Conservation (phyloP, 495 filamentous ascomycete species). For the Terfezia boudieri region DNA sequence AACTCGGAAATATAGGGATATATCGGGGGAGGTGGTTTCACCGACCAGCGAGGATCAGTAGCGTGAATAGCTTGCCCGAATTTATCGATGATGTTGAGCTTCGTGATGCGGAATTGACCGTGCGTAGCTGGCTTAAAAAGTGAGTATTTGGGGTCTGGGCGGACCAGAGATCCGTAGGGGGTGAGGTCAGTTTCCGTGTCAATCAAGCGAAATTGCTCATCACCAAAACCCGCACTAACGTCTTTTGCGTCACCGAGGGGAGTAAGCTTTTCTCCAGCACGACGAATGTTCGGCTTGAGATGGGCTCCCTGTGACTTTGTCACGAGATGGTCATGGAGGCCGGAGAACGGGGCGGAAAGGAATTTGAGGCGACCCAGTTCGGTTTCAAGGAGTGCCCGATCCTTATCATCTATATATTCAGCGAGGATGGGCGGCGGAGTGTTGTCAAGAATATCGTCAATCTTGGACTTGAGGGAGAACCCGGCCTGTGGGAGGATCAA, state of each 20-base stretch:
- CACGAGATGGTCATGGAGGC: slow-evolving; percentile 23
- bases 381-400: neutral
- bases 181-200: slow-evolving; percentile 15
- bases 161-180: slow-evolving; percentile 15
- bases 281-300: slow-evolving; percentile 21
- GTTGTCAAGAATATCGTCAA: slow-evolving; percentile 20
- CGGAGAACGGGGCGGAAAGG: slow-evolving; percentile 23
- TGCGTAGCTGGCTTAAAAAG: slow-evolving; percentile 28
- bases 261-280: slow-evolving; percentile 1
- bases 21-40: slow-evolving; percentile 7
- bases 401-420: neutral
- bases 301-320: slow-evolving; percentile 25
- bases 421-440: slow-evolving; percentile 6
- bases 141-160: neutral
- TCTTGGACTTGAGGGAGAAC: slow-evolving; percentile 19
- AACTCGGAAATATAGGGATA: slow-evolving; percentile 16
- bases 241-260: slow-evolving; percentile 9
- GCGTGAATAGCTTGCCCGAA: slow-evolving; percentile 23
- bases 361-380: slow-evolving; percentile 16
- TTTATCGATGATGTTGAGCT: slow-evolving; percentile 32
- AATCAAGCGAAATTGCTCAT: slow-evolving; percentile 5
- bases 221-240: neutral
- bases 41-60: slow-evolving; percentile 16
- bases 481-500: slow-evolving; percentile 26
- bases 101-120: slow-evolving; percentile 25